A percentile compares a stretch with the other conserved stretches of the same genome.
phyloP scores from a whole-genome alignment of 768 basidiomycete genomes.

The Tulasnella sp. region DNA sequence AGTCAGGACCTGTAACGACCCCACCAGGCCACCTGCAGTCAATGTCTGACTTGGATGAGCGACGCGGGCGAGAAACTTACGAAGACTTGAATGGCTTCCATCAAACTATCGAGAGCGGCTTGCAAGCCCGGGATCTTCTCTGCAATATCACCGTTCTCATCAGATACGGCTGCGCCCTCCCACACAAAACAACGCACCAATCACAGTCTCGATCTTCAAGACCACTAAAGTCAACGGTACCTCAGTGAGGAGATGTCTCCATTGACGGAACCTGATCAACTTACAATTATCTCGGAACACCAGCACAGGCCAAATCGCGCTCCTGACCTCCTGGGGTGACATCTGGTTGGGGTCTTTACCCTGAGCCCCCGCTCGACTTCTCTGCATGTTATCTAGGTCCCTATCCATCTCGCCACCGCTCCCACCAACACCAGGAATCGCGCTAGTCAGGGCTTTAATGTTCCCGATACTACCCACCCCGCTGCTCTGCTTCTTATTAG shows the following conservation, averaged over 20 bases:
- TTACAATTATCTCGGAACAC: conserved; percentile 72
- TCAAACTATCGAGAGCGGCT: conserved; percentile 48
- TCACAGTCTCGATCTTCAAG: conserved; percentile 71
- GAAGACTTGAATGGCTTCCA: conserved; percentile 14
- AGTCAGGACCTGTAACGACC: neutral
- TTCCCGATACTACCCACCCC: conserved; percentile 27
- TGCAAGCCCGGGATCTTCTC: conserved; percentile 81
- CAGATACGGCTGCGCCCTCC: conserved; percentile 22
- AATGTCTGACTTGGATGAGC: neutral
- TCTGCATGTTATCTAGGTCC: conserved; percentile 66
- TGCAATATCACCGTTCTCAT: neutral
- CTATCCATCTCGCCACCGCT: conserved; percentile 66
- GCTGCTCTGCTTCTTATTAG: conserved; percentile 30
- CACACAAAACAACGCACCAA: conserved; percentile 40
- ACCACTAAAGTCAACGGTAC: conserved; percentile 37
- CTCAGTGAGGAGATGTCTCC: neutral
- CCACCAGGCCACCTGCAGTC: neutral
- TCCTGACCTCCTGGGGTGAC: conserved; percentile 80
- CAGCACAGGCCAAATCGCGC: conserved; percentile 76
- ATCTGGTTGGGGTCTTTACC: conserved; percentile 71
- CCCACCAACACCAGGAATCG: conserved; percentile 48
- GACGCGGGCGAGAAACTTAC: neutral
- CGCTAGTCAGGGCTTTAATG: conserved; percentile 45
- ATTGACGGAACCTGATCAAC: conserved; percentile 22
- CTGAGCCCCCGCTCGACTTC: conserved; percentile 49